phyloP scores from a whole-genome alignment of 768 basidiomycete genomes.

The Gelatoporia subvermispora region DNA sequence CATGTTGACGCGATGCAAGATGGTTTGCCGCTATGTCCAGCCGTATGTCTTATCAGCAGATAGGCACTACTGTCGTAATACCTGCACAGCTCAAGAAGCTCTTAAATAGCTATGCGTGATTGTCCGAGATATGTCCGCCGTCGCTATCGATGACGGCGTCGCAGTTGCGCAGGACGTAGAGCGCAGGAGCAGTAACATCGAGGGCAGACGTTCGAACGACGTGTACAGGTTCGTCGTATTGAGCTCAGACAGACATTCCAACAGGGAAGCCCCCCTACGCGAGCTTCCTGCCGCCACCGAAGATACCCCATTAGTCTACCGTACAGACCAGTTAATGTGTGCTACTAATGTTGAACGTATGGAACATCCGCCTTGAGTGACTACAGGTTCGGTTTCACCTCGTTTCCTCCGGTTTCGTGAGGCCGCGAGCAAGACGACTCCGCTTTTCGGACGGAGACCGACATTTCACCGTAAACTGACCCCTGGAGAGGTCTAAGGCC shows the following conservation, averaged over 20 bases:
- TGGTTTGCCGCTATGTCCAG: background rate
- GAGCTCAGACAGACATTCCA: background rate
- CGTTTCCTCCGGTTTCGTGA: background rate
- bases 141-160: conserved; percentile 11
- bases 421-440: background rate
- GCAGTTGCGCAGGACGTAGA: background rate
- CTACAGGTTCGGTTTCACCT: background rate
- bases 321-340: background rate
- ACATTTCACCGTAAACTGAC: background rate
- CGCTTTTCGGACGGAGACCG: background rate
- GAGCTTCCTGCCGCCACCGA: background rate
- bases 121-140: conserved; percentile 14
- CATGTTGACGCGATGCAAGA: conserved; percentile 11
- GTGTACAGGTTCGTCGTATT: background rate
- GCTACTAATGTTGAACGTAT: background rate
- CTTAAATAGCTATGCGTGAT: conserved; percentile 7
- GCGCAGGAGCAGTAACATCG: background rate
- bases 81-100: conserved; percentile 2
- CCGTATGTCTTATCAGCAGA: background rate
- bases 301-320: background rate
- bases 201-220: background rate
- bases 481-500: too few relatives aligned
- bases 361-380: background rate
- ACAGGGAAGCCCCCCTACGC: background rate
- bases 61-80: conserved; percentile 8